Base-by-base conservation (phyloP, 331 rosid genomes). In the Quercus lobata region DNA sequence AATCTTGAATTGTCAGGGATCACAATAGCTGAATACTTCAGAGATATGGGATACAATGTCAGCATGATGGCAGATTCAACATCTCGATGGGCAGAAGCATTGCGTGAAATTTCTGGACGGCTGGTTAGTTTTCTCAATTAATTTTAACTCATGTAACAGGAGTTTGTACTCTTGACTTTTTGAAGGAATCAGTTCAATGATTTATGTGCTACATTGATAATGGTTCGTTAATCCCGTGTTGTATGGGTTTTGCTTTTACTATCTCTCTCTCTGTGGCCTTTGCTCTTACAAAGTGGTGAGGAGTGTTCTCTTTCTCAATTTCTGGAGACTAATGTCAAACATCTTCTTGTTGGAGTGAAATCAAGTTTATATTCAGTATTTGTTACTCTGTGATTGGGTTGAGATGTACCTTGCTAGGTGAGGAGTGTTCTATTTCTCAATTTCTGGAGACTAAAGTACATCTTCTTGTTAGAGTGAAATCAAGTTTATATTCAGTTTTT, bases 51-150 rank as follows among this genome's bases (percentile, higher is more conserved):
- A 56, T 91, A 96, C 88, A 96, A 96, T 85, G 99, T 96, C 77
- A 96, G 99, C 82, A 96, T 96, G 99, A 96, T 96, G 99, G 99
- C 99, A 71, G 99, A 96, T 87, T 96, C 99, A 68, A 96, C 98
- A 19, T 96, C 99, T 80, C 87, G 99, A 81, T 96, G 99, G 99
- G 99, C 99, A 61, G 99, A 96, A 82, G 99, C 99, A 79, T 85
- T 96, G 89, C 99, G 99, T 89, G 99, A 96, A 81, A 96, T 96
- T 77, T 96, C 99, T 77, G 99, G 99, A 82, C 90, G 99, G 35
- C 90, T 96, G 98, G 99, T 95, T 85, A 87, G 88, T 84, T 74
- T 81, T 82, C 54, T 49, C 30, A 49, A 73, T 65, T 69, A n/a
- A 30, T 56, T 7, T 69, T n/a, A 4, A 17, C 7, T 61, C 71